Evolutionary conservation across 495 filamentous ascomycete species (phyloP), one percentile per base, ranked within the genome.

Genomic region (Aspergillus leporis): DNA sequence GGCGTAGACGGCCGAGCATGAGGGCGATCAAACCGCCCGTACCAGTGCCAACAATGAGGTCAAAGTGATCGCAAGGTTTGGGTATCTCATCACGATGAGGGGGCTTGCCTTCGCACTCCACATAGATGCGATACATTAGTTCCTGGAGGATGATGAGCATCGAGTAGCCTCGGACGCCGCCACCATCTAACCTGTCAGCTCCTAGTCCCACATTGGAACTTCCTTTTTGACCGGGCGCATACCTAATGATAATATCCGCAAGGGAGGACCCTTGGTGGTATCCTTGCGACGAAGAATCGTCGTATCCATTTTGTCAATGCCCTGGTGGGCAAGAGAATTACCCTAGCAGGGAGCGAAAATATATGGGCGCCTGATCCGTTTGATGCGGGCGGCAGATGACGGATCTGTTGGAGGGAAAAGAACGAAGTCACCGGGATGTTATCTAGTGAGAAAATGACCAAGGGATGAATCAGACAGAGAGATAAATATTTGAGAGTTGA

Each of bases 1-100:
- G 82, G 47, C 94, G 88, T 65, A 98, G 76, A 41, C 94, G 84
- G 10, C 94, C 94, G 22, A 98, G 81, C 95, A 98, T 98, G 61
- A 98, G 82, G 19, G 94, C 95, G 61, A 98, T 97, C 55, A 98
- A 76, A 3, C 94, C 94, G 63, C 94, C 94, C 1, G 94, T 98
- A 54, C 93, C 93, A 41, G 92, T 97, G 34, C 94, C 94, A 57
- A 87, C 87, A 61, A 98, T 98, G 55, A 98, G 80, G 74, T 98
- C 94, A 76, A 98, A 98, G 72, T 98, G 91, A 61, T 98, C 95
- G 85, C 92, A 96, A 60, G 94, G 94, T 65, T 96, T 97, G 25
- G 95, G 94, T 22, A 98, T 93, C 65, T 97, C 86, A 63, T 91
- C 85, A 67, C 90, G 85, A 54, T 86, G 85, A 51, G 93, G 92